phyloP scores from a whole-genome alignment of 257 asterid genomes.

The Gynochthodes officinalis region DNA sequence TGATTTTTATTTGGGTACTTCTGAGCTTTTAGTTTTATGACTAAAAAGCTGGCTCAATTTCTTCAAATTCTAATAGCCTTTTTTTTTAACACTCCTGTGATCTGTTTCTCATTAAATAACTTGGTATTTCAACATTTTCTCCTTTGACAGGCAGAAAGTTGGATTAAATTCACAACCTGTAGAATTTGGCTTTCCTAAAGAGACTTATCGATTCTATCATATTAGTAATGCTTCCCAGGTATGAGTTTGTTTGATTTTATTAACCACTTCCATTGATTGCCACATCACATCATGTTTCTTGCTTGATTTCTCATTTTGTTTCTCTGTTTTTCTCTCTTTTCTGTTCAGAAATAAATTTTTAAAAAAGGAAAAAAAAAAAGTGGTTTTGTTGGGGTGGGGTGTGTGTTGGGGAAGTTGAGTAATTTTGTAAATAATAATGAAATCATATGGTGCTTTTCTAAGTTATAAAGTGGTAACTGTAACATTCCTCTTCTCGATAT shows the following conservation, averaged over 20 bases:
- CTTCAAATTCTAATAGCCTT: not conserved
- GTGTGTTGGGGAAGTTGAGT: not conserved
- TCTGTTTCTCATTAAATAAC: not conserved
- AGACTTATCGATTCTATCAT: slow-evolving; percentile 61
- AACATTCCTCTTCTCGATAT: too few species aligned
- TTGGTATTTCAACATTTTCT: slow-evolving; percentile 5
- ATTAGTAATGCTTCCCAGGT: slow-evolving; percentile 77
- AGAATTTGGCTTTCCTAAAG: slow-evolving; percentile 37
- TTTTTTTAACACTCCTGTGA: not conserved
- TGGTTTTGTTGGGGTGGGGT: too few species aligned
- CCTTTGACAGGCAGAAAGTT: slow-evolving; percentile 54
- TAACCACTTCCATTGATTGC: not conserved
- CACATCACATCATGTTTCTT: not conserved
- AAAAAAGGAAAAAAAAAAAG: not conserved
- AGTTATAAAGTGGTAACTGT: not conserved
- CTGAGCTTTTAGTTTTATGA: not conserved
- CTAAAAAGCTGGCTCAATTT: not conserved
- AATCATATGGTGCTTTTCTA: not conserved
- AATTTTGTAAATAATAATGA: not conserved
- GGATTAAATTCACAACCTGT: slow-evolving; percentile 43
- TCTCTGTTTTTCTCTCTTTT: not conserved
- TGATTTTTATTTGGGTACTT: not conserved
- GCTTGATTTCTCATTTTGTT: not conserved
- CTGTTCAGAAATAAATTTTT: too few species aligned
- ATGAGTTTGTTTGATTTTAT: slow-evolving; percentile 10